A percentile compares a stretch with the other conserved stretches of the same genome.
These are phyloP conservation scores for Suillus variegatus DNA, from an alignment of 768 basidiomycete species.

Conservation along the genomic window DNA sequence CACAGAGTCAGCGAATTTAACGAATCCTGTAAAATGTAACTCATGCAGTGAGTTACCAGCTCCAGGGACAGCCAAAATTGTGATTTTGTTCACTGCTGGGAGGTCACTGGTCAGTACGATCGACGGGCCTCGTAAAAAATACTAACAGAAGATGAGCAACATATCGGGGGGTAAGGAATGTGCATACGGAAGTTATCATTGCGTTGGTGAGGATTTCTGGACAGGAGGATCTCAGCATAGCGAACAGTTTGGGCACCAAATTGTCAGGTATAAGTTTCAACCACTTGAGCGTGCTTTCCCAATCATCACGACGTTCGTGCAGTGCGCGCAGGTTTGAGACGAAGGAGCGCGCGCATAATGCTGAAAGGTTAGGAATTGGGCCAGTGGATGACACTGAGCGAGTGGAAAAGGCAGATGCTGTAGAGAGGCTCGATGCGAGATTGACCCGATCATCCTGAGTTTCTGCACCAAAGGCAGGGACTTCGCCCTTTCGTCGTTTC, in stretches of 20 bases:
- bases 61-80: constrained; percentile 45
- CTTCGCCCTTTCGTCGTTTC: constrained; percentile 19
- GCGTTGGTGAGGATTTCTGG: constrained; percentile 55
- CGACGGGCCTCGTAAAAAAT: constrained; percentile 57
- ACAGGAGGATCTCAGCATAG: constrained; percentile 48
- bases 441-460: constrained; percentile 45
- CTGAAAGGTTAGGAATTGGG: constrained; percentile 45
- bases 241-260: constrained; percentile 51
- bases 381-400: constrained; percentile 35
- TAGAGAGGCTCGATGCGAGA: constrained; percentile 41
- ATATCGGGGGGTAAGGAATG: not conserved
- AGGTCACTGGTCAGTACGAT: constrained; percentile 49
- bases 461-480: constrained; percentile 42
- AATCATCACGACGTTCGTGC: constrained; percentile 37
- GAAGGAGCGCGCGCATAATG: constrained; percentile 54
- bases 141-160: constrained; percentile 35
- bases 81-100: constrained; percentile 52
- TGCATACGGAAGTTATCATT: constrained; percentile 55
- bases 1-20: constrained; percentile 49
- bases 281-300: constrained; percentile 41
- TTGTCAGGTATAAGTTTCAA: constrained; percentile 54
- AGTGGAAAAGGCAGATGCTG: constrained; percentile 53
- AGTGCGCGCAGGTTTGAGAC: constrained; percentile 44
- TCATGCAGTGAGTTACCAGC: constrained; percentile 38
- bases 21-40: constrained; percentile 53